Conservation (phyloP, 805 yeast genomes). For the Candida manassasensis region DNA sequence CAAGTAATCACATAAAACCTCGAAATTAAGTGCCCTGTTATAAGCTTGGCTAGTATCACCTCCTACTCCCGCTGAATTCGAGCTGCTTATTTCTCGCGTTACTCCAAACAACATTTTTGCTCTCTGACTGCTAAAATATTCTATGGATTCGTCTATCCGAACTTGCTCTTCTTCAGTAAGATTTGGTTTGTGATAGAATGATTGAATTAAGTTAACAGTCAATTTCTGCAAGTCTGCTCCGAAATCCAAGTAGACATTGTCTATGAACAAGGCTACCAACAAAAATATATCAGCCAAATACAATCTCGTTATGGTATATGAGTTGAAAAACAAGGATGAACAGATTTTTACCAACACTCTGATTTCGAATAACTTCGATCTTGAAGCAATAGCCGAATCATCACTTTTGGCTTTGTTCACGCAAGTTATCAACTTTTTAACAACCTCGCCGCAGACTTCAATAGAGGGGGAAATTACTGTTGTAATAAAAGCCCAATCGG, state of each 20-base stretch:
- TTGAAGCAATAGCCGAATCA: slow-evolving; percentile 36
- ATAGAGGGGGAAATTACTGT: slow-evolving; percentile 68
- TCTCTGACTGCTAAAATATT: slow-evolving; percentile 53
- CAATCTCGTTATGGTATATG: slow-evolving; percentile 54
- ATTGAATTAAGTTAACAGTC: slow-evolving; percentile 62
- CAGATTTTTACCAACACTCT: slow-evolving; percentile 61
- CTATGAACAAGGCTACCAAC: slow-evolving; percentile 59
- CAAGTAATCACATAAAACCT: slow-evolving; percentile 53
- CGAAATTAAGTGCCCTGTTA: slow-evolving; percentile 46
- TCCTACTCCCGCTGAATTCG: slow-evolving; percentile 21
- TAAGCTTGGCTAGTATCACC: slow-evolving; percentile 30
- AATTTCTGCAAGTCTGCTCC: slow-evolving; percentile 59
- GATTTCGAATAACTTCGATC: slow-evolving; percentile 63
- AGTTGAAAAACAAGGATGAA: slow-evolving; percentile 66
- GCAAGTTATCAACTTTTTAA: slow-evolving; percentile 51
- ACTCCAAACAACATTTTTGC: slow-evolving; percentile 67
- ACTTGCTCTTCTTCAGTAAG: slow-evolving; percentile 36
- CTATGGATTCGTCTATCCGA: slow-evolving; percentile 45
- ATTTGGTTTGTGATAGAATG: slow-evolving; percentile 55
- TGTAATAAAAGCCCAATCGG: slow-evolving; percentile 59
- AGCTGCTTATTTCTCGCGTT: slow-evolving; percentile 47
- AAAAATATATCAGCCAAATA: slow-evolving; percentile 70
- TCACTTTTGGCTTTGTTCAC: slow-evolving; percentile 46
- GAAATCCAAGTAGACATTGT: slow-evolving; percentile 48
- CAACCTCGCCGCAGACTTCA: slow-evolving; percentile 64